phyloP scores from a whole-genome alignment of 106 monocot species.

The Platanthera guangdongensis region DNA sequence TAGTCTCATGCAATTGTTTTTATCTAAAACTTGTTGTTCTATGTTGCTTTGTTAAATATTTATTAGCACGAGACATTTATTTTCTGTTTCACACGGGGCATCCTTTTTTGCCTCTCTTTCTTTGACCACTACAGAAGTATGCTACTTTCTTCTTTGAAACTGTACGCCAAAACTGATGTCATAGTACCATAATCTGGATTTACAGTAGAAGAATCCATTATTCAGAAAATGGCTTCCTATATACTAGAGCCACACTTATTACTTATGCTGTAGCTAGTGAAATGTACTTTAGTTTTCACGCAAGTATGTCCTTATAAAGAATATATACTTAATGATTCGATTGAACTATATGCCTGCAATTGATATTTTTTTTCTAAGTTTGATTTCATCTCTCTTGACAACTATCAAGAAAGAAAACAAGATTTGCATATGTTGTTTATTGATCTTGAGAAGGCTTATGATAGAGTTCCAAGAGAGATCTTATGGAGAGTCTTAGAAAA shows the following conservation, averaged over 20 bases:
- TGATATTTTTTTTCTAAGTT: too few relatives aligned
- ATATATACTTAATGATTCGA: too few relatives aligned
- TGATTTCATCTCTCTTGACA: too few relatives aligned
- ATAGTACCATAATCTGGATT: not conserved
- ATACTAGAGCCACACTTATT: not conserved
- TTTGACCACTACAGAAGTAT: not conserved
- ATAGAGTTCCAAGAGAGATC: too few relatives aligned
- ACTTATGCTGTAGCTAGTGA: not conserved
- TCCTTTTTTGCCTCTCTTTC: not conserved
- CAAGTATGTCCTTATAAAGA: too few relatives aligned
- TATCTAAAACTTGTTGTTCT: not conserved
- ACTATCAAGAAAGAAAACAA: too few relatives aligned
- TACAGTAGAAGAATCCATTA: not conserved
- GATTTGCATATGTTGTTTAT: too few relatives aligned
- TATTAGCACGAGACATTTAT: not conserved
- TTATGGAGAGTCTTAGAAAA: too few relatives aligned
- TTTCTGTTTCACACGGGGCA: not conserved
- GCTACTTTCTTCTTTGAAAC: not conserved
- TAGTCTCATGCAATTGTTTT: not conserved
- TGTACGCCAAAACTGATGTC: not conserved
- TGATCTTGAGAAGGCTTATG: too few relatives aligned
- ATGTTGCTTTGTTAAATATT: not conserved
- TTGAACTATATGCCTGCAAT: too few relatives aligned
- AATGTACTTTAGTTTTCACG: too few relatives aligned
- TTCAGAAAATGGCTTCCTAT: not conserved